phyloP scores from a whole-genome alignment of 345 rosid genomes.

The Eucalyptus sp. region DNA sequence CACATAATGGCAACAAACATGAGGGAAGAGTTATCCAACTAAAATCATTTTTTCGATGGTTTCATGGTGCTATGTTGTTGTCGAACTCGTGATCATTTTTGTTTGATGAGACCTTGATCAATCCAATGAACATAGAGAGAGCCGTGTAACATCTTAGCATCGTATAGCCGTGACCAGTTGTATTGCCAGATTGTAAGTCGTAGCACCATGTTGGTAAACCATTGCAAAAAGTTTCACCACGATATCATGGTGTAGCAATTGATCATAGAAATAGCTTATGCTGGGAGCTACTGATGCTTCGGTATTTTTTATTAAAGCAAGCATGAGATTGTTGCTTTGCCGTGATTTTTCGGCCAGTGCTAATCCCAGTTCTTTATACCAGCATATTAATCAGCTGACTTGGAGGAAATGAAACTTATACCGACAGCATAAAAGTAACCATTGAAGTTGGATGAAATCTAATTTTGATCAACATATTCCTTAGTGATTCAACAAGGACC shows the following conservation, averaged over 20 bases:
- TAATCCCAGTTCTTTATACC: not conserved
- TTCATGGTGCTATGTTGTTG: not conserved
- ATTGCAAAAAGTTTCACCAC: not conserved
- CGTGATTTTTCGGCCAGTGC: not conserved
- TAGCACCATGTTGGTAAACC: not conserved
- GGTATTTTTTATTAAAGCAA: not conserved
- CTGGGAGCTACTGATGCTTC: not conserved
- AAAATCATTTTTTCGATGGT: not conserved
- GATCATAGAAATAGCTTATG: not conserved
- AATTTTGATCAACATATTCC: not conserved
- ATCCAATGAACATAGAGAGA: not conserved
- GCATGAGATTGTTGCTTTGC: not conserved
- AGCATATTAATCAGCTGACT: not conserved
- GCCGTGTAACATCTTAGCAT: not conserved
- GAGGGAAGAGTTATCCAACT: not conserved
- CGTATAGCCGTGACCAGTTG: not conserved
- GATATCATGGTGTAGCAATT: not conserved
- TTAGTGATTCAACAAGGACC: not conserved
- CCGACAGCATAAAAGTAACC: not conserved
- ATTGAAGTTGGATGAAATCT: not conserved
- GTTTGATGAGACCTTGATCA: not conserved
- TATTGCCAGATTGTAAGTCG: not conserved
- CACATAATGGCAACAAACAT: not conserved
- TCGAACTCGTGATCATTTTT: not conserved
- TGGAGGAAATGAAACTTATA: not conserved